Evolutionary conservation across 352 stramenopile genomes (phyloP).

Genomic region (Pythium apleroticum): DNA sequence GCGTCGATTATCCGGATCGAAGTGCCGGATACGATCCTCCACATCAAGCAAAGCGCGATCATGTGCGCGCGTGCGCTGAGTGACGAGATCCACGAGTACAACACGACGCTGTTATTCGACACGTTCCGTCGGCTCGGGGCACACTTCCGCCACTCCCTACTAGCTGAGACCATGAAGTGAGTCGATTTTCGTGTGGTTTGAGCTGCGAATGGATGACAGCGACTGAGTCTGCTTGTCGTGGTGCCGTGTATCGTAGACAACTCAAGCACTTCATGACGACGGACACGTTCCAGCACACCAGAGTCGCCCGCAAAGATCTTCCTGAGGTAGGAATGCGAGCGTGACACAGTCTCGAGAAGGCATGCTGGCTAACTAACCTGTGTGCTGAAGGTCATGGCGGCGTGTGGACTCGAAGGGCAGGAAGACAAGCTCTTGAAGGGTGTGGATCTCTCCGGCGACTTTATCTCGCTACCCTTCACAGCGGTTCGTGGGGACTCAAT

Average conservation of each 20-base stretch:
- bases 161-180: conserved; percentile 66
- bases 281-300: conserved; percentile 70
- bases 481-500: conserved; percentile 19
- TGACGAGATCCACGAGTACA: conserved; percentile 79
- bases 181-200: no score
- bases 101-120: conserved; percentile 60
- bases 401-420: conserved; percentile 57
- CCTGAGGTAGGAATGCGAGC: conserved; percentile 22
- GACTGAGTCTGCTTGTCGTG: no score
- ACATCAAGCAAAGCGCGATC: conserved; percentile 68
- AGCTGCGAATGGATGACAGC: neutral
- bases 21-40: conserved; percentile 51
- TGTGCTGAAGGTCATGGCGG: conserved; percentile 38
- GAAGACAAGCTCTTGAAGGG: conserved; percentile 60
- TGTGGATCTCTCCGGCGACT: conserved; percentile 41
- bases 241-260: conserved; percentile 33
- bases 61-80: conserved; percentile 56
- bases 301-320: conserved; percentile 46
- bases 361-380: no score
- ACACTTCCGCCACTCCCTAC: conserved; percentile 60
- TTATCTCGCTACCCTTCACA: conserved; percentile 67
- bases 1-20: conserved; percentile 62
- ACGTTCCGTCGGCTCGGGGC: conserved; percentile 60
- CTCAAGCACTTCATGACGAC: conserved; percentile 59
- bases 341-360: neutral